Base-by-base conservation (phyloP, 371 early-diverging fungal species). In the Lichtheimia ornata region DNA sequence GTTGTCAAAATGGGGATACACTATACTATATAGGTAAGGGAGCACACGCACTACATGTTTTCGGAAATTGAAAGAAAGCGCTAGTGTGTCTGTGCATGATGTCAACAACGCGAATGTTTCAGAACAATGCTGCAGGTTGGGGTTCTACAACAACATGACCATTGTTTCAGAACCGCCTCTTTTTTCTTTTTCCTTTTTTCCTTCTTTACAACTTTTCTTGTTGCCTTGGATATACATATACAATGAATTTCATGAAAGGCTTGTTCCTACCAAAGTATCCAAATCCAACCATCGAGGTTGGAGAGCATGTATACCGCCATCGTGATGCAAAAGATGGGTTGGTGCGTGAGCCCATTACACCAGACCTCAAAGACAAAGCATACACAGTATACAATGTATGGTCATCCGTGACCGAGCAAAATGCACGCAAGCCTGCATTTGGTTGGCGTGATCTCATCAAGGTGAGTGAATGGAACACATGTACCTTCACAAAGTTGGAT, bases 281-380 rank as follows among this genome's bases (percentile, higher is more conserved):
- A 12, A 72, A 70, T 20, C 78, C 78, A 17, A 76, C 82, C 4
- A 66, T 81, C 13, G 57, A 71, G 56, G 65, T 77, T 18, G 76
- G 79, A 53, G 62, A 84, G 0, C 76, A 83, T 47, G 74, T 85
- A 41, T 84, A 75, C 58, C 80, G 86, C 42, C 71, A 59, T 52
- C 69, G 70, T 41, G 64, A 71, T 41, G 76, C 78, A 12, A 66
- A 69, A 18, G 62, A 73, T 6, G 80, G 68, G 0, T 68, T 85
- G n/a, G 59, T 85, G 14, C 62, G 64, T 35, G 61, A 66, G 4
- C 86, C 86, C 18, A 52, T 72, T 20, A 42, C 66, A 2, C 84
- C 84, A 0, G 56, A 70, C 51, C 72, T 82, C 14, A 50, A 58
- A 14, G 60, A 76, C 50, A 63, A 70, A 14, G 78, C 75, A 4